phyloP scores from a whole-genome alignment of 352 stramenopile genomes.

The Phytophthora europaea region DNA sequence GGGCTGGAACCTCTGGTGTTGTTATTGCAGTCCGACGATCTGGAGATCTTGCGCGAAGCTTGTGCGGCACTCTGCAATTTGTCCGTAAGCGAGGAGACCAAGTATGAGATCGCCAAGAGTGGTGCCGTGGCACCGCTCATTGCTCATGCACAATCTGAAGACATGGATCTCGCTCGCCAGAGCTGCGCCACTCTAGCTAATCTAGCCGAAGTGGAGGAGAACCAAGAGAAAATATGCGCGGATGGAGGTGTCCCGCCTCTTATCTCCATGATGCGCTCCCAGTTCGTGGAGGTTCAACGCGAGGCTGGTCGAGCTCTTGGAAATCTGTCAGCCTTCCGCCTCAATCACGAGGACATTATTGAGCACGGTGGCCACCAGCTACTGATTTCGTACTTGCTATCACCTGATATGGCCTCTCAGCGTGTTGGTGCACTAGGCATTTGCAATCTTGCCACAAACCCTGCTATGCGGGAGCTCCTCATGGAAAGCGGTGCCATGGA shows the following conservation, averaged over 20 bases:
- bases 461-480: slow-evolving; percentile 89
- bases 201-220: slow-evolving; percentile 95
- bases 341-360: slow-evolving; percentile 94
- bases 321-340: slow-evolving; percentile 93
- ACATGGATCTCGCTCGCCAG: slow-evolving; percentile 93
- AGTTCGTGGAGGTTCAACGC: slow-evolving; percentile 95
- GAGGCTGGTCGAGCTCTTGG: slow-evolving; percentile 93
- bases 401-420: slow-evolving; percentile 95
- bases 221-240: slow-evolving; percentile 95
- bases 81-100: slow-evolving; percentile 96
- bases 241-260: slow-evolving; percentile 94
- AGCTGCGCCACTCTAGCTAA: slow-evolving; percentile 95
- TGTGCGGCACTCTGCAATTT: slow-evolving; percentile 96
- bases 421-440: slow-evolving; percentile 94
- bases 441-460: slow-evolving; percentile 95
- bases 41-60: slow-evolving; percentile 95
- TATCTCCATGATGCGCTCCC: slow-evolving; percentile 96
- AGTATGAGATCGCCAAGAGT: slow-evolving; percentile 97
- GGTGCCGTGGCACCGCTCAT: slow-evolving; percentile 93
- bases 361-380: slow-evolving; percentile 94
- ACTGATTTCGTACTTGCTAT: slow-evolving; percentile 96
- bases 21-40: slow-evolving; percentile 91
- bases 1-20: slow-evolving; percentile 94
- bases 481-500: slow-evolving; percentile 96
- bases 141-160: slow-evolving; percentile 92